Conservation (phyloP, 139 green algal genomes). For the Asterochloris erici region DNA sequence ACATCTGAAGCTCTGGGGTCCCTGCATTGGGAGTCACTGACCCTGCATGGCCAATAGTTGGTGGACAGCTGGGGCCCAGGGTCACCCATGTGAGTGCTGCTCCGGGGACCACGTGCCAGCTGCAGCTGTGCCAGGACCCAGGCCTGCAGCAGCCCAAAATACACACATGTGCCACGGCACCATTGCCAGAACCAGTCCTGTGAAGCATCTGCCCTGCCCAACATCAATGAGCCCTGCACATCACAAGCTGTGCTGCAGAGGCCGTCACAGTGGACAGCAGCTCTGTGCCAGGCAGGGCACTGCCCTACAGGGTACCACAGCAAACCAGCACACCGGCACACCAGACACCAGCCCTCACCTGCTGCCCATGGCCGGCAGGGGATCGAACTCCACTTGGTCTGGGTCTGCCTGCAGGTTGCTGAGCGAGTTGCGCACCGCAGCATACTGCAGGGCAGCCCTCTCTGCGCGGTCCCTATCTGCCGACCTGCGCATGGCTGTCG, state of each 20-base stretch:
- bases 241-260: not conserved
- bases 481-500: not conserved
- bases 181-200: not conserved
- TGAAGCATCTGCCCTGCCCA: not conserved
- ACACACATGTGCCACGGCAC: no score
- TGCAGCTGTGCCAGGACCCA: no score
- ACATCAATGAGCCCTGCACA: not conserved
- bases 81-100: no score
- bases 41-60: not conserved
- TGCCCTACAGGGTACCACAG: not conserved
- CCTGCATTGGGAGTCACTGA: not conserved
- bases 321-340: not conserved
- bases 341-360: not conserved
- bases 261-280: not conserved
- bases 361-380: not conserved
- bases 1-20: not conserved
- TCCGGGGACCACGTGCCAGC: no score
- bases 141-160: no score
- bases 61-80: not conserved
- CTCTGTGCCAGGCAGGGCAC: not conserved
- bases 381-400: constrained; percentile 2
- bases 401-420: not conserved
- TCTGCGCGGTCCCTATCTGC: constrained; percentile 5
- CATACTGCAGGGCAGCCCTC: constrained; percentile 3
- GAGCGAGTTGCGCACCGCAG: not conserved